Conservation (phyloP, 2,329 filamentous ascomycete species). For the Aureobasidium lini region DNA sequence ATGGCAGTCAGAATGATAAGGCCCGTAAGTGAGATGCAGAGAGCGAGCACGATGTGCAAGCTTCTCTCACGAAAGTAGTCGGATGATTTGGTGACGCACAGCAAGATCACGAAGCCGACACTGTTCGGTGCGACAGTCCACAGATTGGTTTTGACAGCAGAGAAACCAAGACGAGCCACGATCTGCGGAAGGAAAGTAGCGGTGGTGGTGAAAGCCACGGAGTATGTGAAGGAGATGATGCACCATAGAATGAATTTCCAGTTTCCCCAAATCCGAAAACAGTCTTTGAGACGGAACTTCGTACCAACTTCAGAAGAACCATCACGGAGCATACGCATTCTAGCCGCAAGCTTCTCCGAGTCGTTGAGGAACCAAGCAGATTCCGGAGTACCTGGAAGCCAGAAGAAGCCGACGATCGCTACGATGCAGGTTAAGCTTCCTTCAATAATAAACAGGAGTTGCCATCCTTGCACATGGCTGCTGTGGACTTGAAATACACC, state of each 20-base stretch:
- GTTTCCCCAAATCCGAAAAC: conserved; percentile 37
- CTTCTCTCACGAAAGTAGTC: conserved; percentile 41
- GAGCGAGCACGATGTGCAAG: conserved; percentile 37
- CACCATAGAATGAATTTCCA: conserved; percentile 40
- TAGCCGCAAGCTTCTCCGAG: conserved; percentile 33
- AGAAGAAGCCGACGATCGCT: conserved; percentile 26
- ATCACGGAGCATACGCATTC: conserved; percentile 39
- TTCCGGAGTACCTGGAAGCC: conserved; percentile 27
- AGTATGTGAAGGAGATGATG: conserved; percentile 42
- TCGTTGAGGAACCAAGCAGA: conserved; percentile 34
- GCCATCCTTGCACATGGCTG: conserved; percentile 39
- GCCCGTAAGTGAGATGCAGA: conserved; percentile 36
- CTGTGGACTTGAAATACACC: conserved; percentile 44
- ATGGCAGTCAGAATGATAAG: conserved; percentile 40
- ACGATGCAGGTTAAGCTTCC: conserved; percentile 30
- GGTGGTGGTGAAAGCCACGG: conserved; percentile 39
- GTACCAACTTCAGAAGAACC: conserved; percentile 33
- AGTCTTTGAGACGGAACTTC: conserved; percentile 33
- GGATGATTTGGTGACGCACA: conserved; percentile 37
- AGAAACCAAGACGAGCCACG: conserved; percentile 38
- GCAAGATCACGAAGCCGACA: conserved; percentile 40
- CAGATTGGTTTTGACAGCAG: conserved; percentile 40
- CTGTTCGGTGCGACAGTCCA: conserved; percentile 44
- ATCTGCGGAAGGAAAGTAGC: conserved; percentile 45
- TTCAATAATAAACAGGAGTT: conserved; percentile 40